Evolutionary conservation across 306 rosid species (phyloP), one percentile per base, ranked within the genome.

Genomic region (Trichosanthes truncata): DNA sequence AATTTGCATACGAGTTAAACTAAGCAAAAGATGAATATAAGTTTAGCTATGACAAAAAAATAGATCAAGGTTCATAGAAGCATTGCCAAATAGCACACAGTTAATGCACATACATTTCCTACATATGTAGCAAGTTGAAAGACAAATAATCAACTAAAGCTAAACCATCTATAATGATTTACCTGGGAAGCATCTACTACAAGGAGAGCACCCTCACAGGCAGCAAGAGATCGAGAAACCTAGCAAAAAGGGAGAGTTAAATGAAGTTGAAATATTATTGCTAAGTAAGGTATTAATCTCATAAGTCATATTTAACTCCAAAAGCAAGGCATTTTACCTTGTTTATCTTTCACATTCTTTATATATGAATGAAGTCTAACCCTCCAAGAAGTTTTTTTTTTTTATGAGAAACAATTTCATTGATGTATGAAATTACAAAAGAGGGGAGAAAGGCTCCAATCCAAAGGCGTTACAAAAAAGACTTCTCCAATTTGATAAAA

Each of bases 141-240:
- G 78, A 52, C 13, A 52, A 53, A 53, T 35, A 17, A 38, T 33
- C n/a, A 51, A 53, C 62, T 33, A 49, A 29, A 43, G 41, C 66
- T 18, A 53, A 76, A 48, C 62, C 63, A 63, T 62, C 29, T 38
- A 52, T 14, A 72, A 68, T 80, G 79, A 78, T 59, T 84, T 80
- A 90, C 97, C 96, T 94, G 98, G 53, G 97, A 94, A 79, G 97
- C 98, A 84, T 94, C 98, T 43, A 94, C 98, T 15, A 94, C 97
- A 35, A 94, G 91, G 67, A 92, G 94, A 43, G 97, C 98, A 48
- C 98, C 98, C 84, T 94, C 98, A 79, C 98, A 94, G 4, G 98
- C 98, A 77, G 97, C 97, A 40, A 94, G 90, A 38, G 98, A 94
- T 66, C 98, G 86, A 75, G 98, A 94, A 67, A 94, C 98, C 97